Conservation (phyloP, 495 filamentous ascomycete genomes). For the Xylaria intraflava region DNA sequence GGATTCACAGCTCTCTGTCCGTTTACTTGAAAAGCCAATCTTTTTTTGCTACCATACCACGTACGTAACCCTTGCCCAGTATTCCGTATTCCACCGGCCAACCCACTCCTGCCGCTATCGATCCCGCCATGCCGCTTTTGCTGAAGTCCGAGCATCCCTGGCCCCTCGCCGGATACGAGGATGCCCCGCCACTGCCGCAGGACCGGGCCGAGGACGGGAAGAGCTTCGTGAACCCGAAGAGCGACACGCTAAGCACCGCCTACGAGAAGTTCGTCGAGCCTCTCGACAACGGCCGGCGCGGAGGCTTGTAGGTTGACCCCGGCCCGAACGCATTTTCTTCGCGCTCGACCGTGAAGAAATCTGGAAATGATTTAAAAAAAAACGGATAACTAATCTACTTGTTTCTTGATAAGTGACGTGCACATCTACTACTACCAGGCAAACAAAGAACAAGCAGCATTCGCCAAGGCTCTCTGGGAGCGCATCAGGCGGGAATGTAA, state of each 20-base stretch:
- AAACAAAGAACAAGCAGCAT: constrained; percentile 54
- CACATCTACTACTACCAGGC: constrained; percentile 76
- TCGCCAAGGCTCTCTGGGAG: constrained; percentile 66
- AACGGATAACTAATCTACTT: too few species aligned
- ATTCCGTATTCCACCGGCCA: not conserved
- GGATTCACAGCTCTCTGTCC: too few species aligned
- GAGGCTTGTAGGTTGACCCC: constrained; percentile 47
- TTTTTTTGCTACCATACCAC: too few species aligned
- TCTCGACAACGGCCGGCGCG: constrained; percentile 51
- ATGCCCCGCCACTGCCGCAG: constrained; percentile 52
- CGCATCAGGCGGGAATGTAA: constrained; percentile 74
- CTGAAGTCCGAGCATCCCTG: constrained; percentile 52
- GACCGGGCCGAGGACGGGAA: constrained; percentile 63
- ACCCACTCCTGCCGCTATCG: not conserved
- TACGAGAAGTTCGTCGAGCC: constrained; percentile 62
- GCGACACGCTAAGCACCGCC: constrained; percentile 50
- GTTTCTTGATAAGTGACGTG: constrained; percentile 64
- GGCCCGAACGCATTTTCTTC: too few species aligned
- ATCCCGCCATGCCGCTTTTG: not conserved
- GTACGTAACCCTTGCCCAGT: too few species aligned
- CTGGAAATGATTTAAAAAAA: too few species aligned
- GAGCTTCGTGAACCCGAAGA: constrained; percentile 53
- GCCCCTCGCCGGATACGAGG: constrained; percentile 61
- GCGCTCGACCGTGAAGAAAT: too few species aligned
- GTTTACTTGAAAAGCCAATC: too few species aligned